Percentiles rank a stretch among this genome's conserved stretches.
Conservation (phyloP, 2,329 filamentous ascomycete species). For the Alternaria tenuissima region DNA sequence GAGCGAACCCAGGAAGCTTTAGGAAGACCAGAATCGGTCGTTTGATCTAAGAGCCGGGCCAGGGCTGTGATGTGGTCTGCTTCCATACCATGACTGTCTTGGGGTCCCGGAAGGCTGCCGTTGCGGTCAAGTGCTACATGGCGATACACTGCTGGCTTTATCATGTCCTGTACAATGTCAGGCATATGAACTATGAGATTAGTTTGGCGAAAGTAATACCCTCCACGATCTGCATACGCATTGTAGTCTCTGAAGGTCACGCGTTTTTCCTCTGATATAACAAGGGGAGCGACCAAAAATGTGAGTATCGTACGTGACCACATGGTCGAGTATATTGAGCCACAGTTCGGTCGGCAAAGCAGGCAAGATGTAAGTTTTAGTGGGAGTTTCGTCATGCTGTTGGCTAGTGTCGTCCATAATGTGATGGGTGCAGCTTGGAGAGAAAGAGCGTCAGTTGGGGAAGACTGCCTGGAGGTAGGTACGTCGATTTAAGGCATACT, state of each 20-base stretch:
- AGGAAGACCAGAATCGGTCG: not conserved
- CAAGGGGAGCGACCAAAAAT: conserved; percentile 5
- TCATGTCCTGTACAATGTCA: conserved; percentile 5
- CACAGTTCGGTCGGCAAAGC: conserved; percentile 7
- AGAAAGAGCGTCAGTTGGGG: not conserved
- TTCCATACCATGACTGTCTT: not conserved
- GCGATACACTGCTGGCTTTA: conserved; percentile 3
- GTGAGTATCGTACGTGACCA: conserved; percentile 1
- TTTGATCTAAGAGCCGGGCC: not conserved
- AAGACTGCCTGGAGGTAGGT: not conserved
- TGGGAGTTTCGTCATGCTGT: not conserved
- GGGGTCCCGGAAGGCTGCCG: not conserved
- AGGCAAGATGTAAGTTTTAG: not conserved
- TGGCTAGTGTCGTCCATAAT: not conserved
- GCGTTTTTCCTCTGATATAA: not conserved
- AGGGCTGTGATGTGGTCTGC: not conserved
- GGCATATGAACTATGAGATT: not conserved
- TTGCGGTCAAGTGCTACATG: not conserved
- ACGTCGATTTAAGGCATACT: not conserved
- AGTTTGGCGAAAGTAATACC: not conserved
- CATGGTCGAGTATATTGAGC: conserved; percentile 7
- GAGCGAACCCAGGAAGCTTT: conserved; percentile 5
- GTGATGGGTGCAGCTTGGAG: not conserved
- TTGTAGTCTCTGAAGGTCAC: not conserved
- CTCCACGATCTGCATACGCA: conserved; percentile 1